Evolutionary conservation across 805 yeast genomes (phyloP), one percentile per base, ranked within the genome.

Genomic region (Wickerhamomyces rabaulensis): DNA sequence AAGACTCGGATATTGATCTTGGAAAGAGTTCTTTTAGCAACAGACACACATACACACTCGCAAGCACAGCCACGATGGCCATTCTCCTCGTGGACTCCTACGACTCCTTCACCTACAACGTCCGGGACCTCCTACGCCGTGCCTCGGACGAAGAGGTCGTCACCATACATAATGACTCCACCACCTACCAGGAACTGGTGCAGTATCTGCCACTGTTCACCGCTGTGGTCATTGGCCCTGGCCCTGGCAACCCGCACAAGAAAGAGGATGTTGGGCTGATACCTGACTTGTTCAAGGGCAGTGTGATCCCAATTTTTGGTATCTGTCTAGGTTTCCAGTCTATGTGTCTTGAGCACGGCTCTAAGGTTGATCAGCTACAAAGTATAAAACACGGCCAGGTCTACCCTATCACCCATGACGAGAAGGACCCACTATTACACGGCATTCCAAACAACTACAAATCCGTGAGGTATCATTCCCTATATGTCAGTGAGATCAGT

Each of bases 241-340:
- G 99, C 0, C 99, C 99, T 0, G 99, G 99, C 0, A 80, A 87
- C 55, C 99, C 99, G 0, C 64, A 67, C 1, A 67, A 69, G 55
- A 58, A 74, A 4, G 33, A 60, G 2, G 97, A 91, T 57, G 78
- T 84, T 25, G 97, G 96, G 0, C 74, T 89, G 10, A 78, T 91
- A 15, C 77, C 81, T 0, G 64, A 65, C 8, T 49, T 91, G 53
- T 84, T 78, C 75, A 47, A 65, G 51, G 50, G 56, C 22, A 48
- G 58, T 0, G 39, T 36, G 1, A 57, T 81, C 1, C 98, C 98
- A 0, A 75, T 90, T 0, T 66, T 94, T 42, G 99, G 99, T 0
- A 85, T 95, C 3, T 94, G 99, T 60, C 69, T 94, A 21, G 99
- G 99, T 0, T 87, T 90, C 61, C 99, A 94, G 63, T 76, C 88